Conservation (phyloP, 2,329 filamentous ascomycete species). For the Calycina marina region DNA sequence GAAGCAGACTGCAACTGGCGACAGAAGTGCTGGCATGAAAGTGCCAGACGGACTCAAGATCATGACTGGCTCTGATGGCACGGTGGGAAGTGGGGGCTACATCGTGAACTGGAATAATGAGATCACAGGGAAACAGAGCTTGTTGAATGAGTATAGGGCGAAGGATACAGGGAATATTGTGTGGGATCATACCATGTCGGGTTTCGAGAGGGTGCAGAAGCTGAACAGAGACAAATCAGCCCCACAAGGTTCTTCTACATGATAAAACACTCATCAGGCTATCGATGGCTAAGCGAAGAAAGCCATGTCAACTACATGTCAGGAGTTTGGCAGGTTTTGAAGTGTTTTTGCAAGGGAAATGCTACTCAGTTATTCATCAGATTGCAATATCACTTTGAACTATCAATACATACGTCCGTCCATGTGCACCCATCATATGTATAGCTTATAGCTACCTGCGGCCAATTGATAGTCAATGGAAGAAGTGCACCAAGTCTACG, state of each 20-base stretch:
- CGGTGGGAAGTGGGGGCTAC: constrained; percentile 14
- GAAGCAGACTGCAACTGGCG: constrained; percentile 5
- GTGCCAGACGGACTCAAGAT: constrained; percentile 6
- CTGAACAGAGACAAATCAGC: constrained; percentile 8
- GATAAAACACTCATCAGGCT: too few species aligned
- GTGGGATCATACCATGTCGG: constrained; percentile 17
- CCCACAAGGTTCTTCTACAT: too few species aligned
- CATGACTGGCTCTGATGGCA: constrained; percentile 7
- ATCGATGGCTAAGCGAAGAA: constrained; percentile 3
- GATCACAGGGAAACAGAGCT: constrained; percentile 9
- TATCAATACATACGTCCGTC: too few species aligned
- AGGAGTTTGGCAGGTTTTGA: too few species aligned
- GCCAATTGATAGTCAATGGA: too few species aligned
- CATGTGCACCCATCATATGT: too few species aligned
- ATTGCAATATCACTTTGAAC: too few species aligned
- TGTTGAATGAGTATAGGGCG: constrained; percentile 11
- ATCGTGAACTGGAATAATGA: constrained; percentile 16
- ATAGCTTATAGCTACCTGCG: too few species aligned
- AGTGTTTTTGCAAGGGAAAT: too few species aligned
- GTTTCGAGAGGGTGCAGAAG: constrained; percentile 15
- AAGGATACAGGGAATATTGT: constrained; percentile 12
- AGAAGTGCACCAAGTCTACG: too few species aligned
- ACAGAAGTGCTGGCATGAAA: constrained; percentile 9
- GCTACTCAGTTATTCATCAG: too few species aligned
- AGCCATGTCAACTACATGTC: constrained; percentile 7